A percentile compares a stretch with the other conserved stretches of the same genome.
Evolutionary conservation across 78 protist species (phyloP).

Genomic region (Emiliania huxleyi): DNA sequence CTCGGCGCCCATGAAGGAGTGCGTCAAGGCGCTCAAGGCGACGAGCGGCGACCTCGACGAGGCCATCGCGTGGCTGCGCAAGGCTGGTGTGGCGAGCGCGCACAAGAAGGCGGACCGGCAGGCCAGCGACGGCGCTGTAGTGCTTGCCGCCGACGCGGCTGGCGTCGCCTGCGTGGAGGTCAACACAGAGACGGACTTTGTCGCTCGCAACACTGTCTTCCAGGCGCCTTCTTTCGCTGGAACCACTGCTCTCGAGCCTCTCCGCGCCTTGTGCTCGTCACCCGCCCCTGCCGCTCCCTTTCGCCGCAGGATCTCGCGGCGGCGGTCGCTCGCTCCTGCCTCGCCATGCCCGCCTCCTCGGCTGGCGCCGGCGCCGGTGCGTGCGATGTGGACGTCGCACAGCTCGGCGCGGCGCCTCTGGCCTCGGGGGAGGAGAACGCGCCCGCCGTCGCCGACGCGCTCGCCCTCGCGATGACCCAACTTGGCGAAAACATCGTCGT

Average conservation of each 20-base stretch:
- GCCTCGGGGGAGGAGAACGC: not conserved
- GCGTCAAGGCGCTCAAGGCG: not conserved
- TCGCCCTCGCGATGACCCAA: not conserved
- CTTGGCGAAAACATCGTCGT: not conserved
- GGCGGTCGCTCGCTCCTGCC: not conserved
- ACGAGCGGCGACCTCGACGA: not conserved
- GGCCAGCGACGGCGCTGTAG: not conserved
- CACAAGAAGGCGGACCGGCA: not conserved
- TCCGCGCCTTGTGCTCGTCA: too few species aligned
- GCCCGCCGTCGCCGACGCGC: not conserved
- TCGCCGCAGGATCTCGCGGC: not conserved
- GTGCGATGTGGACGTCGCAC: not conserved
- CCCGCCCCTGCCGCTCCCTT: too few species aligned
- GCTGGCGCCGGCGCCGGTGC: not conserved
- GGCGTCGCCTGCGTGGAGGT: not conserved
- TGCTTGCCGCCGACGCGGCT: not conserved
- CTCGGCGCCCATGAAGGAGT: not conserved
- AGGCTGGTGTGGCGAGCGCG: not conserved
- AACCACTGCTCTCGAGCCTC: too few species aligned
- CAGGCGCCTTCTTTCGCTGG: not conserved
- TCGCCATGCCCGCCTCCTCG: not conserved
- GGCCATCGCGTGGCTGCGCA: not conserved
- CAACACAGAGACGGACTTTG: conserved; percentile 26
- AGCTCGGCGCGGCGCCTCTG: not conserved
- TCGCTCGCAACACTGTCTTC: not conserved